Base-by-base conservation (phyloP, 768 basidiomycete species). In the Lentinula raphanica region DNA sequence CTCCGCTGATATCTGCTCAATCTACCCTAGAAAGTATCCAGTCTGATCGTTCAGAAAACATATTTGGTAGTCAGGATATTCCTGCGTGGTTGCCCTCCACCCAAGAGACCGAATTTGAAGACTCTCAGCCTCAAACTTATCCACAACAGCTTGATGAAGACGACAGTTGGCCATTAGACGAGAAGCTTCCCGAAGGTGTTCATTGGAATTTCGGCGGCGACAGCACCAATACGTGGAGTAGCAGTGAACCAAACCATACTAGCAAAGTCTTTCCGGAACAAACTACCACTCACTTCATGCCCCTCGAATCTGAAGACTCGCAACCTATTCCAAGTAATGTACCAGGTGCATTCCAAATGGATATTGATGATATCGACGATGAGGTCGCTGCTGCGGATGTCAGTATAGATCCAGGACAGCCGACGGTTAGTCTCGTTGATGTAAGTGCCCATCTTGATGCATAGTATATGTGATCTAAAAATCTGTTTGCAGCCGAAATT, bases 91-190 rank as follows among this genome's bases (percentile, higher is more conserved):
- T 79, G 65, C 75, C 82, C 0, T 74, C 74, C 3, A 82, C 81
- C 2, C 87, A 90, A 67, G 85, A 86, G 23, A 83, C 81, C 0
- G 79, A 80, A 38, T 77, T 77, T 56, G 78, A 77, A 3, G 69
- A 71, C 32, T 74, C 72, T 5, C 78, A 80, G 63, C 66, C 71
- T 3, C 66, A 63, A 58, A 70, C 67, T 58, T 62, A 72, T 1
- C 66, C 77, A 49, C 79, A 84, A 54, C 59, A 69, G 13, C 83
- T 85, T 46, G 85, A 86, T 53, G 73, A 72, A 17, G 79, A 79
- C 9, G 79, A 90, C 64, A 90, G 88, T 66, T 91, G 88, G 88
- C 86, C 85, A 9, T 71, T 88, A 27, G 83, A 87, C 39, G 87
- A 87, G 62, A 86, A 84, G 62, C 69, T 87, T 56, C 73, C 79